Percentiles rank a stretch among this genome's conserved stretches.
phyloP scores from a whole-genome alignment of 495 filamentous ascomycete species.

The Podospora conica region DNA sequence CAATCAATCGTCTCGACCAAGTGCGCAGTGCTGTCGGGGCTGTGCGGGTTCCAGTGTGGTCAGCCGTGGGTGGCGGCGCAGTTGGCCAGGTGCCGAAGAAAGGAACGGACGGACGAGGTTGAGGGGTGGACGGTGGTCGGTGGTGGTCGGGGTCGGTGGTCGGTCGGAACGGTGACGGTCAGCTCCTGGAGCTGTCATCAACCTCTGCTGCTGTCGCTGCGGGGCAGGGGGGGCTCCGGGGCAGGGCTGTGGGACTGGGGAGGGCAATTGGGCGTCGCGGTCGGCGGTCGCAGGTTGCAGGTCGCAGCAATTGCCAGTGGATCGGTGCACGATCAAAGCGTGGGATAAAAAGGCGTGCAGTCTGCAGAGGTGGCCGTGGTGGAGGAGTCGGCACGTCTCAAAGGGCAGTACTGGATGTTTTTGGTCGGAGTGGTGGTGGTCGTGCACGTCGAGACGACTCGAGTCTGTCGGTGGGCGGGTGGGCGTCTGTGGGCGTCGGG shows the following conservation, averaged over 20 bases:
- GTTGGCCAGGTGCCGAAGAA: background rate
- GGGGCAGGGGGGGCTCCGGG: background rate
- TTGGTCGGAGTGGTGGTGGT: no score
- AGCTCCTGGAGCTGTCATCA: background rate
- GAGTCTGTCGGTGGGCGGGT: conserved; percentile 8
- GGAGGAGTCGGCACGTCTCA: background rate
- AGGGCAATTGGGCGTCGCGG: background rate
- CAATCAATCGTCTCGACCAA: background rate
- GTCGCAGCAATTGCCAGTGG: background rate
- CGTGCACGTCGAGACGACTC: conserved; percentile 2
- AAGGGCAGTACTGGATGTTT: background rate
- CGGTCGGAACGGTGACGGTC: background rate
- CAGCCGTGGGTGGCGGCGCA: background rate
- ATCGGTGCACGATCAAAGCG: background rate
- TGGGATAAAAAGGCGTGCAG: background rate
- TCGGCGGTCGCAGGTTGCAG: background rate
- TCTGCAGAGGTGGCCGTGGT: background rate
- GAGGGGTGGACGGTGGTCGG: background rate
- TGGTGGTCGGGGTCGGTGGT: background rate
- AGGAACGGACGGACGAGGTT: background rate
- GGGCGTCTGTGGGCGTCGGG: background rate
- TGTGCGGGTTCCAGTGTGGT: conserved; percentile 1
- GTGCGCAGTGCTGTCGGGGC: background rate
- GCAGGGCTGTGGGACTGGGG: background rate
- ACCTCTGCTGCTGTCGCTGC: background rate